These are phyloP conservation scores for Malus sylvestris DNA, from an alignment of 306 rosid genomes.

Conservation along the genomic window DNA sequence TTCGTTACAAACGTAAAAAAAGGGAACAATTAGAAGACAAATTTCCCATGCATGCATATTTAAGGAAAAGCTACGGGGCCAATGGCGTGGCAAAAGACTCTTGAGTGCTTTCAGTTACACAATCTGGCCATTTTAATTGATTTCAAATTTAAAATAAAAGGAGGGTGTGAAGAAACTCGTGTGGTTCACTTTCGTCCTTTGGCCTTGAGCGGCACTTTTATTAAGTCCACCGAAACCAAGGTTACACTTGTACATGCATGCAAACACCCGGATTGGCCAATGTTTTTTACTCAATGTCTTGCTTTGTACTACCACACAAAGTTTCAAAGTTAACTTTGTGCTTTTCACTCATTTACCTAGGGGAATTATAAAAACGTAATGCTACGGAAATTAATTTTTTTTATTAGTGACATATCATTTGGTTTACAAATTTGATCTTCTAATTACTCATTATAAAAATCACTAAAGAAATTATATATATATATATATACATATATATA, in stretches of 20 bases:
- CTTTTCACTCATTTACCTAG: neutral
- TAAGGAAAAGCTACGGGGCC: neutral
- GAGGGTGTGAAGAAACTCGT: neutral
- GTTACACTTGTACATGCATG: neutral
- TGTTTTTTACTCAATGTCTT: neutral
- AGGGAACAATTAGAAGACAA: neutral
- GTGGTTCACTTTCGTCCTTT: neutral
- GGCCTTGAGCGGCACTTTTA: neutral
- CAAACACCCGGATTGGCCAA: neutral
- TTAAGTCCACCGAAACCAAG: neutral
- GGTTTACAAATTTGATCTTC: too few relatives aligned
- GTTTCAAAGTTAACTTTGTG: neutral
- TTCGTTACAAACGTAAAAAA: neutral
- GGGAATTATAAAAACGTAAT: too few relatives aligned
- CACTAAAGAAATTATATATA: too few relatives aligned
- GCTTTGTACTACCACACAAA: neutral
- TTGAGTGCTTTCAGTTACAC: neutral
- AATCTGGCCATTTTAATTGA: neutral
- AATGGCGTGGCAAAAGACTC: conserved; percentile 1
- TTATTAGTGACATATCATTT: too few relatives aligned
- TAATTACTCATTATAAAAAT: too few relatives aligned
- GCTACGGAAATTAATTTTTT: too few relatives aligned
- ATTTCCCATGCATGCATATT: neutral
- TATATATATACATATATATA: too few relatives aligned
- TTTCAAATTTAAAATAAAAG: neutral